These are phyloP conservation scores for Dipteronia dyeriana DNA, from an alignment of 345 rosid species.

Conservation along the genomic window DNA sequence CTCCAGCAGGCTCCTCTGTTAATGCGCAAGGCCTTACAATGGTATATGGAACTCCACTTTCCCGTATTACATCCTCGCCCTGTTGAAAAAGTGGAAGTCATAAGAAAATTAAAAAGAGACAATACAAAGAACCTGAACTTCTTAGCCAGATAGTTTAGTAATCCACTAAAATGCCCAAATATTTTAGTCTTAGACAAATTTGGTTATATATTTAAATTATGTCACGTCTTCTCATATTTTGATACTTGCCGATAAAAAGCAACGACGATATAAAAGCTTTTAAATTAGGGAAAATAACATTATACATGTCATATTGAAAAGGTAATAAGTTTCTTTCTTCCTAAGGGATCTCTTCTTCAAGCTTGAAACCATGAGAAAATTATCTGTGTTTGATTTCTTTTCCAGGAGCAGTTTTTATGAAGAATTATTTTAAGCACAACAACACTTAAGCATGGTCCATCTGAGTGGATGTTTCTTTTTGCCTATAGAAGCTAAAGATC, in stretches of 20 bases:
- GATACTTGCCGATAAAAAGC: background rate
- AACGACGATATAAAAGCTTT: background rate
- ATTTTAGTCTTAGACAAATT: background rate
- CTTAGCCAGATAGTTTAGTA: background rate
- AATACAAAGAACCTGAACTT: background rate
- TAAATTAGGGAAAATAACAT: background rate
- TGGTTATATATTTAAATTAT: background rate
- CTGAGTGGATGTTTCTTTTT: background rate
- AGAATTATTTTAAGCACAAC: too few species aligned
- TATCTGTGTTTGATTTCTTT: background rate
- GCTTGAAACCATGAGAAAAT: background rate
- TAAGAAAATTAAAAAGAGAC: conserved; percentile 2
- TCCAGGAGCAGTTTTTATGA: background rate
- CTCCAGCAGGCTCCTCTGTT: conserved; percentile 98
- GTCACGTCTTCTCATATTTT: background rate
- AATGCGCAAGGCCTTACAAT: conserved; percentile 92
- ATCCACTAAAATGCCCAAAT: background rate
- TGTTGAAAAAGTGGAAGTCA: conserved; percentile 19
- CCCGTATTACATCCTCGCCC: conserved; percentile 90
- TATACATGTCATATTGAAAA: background rate
- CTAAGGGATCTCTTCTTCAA: background rate
- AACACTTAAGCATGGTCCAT: too few species aligned
- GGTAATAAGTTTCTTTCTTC: background rate
- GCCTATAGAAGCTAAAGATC: background rate
- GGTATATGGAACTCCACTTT: conserved; percentile 83